Evolutionary conservation across 345 rosid species (phyloP).

Genomic region (Schrenkiella parvula): DNA sequence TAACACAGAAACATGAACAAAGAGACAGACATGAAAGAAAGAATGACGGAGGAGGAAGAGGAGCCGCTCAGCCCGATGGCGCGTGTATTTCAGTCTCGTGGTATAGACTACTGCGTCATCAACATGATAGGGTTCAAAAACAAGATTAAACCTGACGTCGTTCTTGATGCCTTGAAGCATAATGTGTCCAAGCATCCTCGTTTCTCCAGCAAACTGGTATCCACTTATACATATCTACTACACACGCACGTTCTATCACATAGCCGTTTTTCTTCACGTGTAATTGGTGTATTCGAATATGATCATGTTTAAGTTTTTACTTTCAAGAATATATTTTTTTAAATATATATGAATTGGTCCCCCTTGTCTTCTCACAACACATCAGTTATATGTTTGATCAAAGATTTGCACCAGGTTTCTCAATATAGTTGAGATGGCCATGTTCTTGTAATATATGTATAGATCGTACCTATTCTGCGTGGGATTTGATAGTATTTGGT

Average conservation of each 20-base stretch:
- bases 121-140: slow-evolving; percentile 51
- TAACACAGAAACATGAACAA: neutral
- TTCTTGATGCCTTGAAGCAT: slow-evolving; percentile 44
- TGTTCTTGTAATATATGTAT: too few species aligned
- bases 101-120: slow-evolving; percentile 42
- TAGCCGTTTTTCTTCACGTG: too few species aligned
- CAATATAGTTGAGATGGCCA: too few species aligned
- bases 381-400: too few species aligned
- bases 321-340: neutral
- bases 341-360: too few species aligned
- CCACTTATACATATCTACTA: neutral
- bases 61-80: slow-evolving; percentile 55
- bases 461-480: neutral
- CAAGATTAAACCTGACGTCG: slow-evolving; percentile 32
- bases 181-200: slow-evolving; percentile 80
- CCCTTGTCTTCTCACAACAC: too few species aligned
- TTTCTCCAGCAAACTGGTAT: slow-evolving; percentile 68
- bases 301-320: neutral
- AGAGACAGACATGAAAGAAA: neutral
- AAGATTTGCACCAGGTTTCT: too few species aligned
- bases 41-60: neutral
- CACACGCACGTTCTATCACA: neutral
- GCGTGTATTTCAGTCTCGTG: slow-evolving; percentile 47
- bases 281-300: neutral
- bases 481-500: neutral